A percentile compares a stretch with the other conserved stretches of the same genome.
phyloP scores from a whole-genome alignment of 305 asterid species.

The Lippia alba region DNA sequence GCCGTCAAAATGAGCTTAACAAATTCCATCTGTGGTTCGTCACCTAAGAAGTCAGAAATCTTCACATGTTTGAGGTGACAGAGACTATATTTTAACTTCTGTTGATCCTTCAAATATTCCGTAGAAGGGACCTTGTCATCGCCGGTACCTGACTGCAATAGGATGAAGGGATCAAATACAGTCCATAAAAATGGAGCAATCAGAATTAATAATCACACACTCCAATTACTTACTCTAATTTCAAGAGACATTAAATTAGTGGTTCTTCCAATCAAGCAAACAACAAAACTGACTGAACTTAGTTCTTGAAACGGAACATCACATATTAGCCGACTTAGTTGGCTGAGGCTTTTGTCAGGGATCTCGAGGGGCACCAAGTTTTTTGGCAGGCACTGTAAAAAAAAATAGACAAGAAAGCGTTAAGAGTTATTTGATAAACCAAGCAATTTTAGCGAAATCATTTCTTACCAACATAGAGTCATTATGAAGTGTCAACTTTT shows the following conservation, averaged over 20 bases:
- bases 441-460: neutral
- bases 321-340: too few relatives aligned
- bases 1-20: neutral
- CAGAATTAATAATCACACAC: neutral
- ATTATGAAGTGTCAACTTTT: neutral
- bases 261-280: slow-evolving; percentile 10
- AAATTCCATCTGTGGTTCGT: neutral
- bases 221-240: neutral
- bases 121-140: neutral
- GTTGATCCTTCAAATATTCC: neutral
- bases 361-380: neutral
- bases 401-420: neutral
- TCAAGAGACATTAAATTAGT: neutral
- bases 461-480: neutral
- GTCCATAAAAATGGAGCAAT: too few relatives aligned
- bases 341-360: too few relatives aligned
- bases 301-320: too few relatives aligned
- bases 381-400: neutral
- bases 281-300: neutral
- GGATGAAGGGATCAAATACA: neutral
- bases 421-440: neutral
- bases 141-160: neutral
- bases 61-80: neutral
- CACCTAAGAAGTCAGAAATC: neutral
- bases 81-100: neutral